Evolutionary conservation across 768 basidiomycete genomes (phyloP).

Genomic region (Clathrus columnatus): DNA sequence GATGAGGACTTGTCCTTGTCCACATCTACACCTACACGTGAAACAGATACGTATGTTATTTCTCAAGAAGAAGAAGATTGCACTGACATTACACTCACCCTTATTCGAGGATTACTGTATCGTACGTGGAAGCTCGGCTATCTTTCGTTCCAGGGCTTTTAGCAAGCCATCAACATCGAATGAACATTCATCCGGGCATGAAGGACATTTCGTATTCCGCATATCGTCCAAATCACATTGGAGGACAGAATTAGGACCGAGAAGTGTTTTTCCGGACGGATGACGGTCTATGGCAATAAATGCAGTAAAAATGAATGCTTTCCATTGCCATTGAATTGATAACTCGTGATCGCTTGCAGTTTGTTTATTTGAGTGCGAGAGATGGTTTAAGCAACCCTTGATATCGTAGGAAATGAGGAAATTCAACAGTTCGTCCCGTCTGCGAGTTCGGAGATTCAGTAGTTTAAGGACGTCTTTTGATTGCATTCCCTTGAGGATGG

Average conservation of each 20-base stretch:
- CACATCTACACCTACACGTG: too few species aligned
- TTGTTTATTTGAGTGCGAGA: not conserved
- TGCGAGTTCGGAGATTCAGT: constrained; percentile 42
- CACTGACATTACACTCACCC: not conserved
- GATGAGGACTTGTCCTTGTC: too few species aligned
- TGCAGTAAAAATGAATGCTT: constrained; percentile 6
- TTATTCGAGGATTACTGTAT: not conserved
- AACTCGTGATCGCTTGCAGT: constrained; percentile 5
- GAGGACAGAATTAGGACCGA: constrained; percentile 1
- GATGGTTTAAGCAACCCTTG: constrained; percentile 1
- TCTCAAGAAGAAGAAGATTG: not conserved
- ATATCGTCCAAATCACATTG: constrained; percentile 8
- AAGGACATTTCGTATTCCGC: constrained; percentile 3
- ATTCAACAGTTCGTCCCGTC: constrained; percentile 33
- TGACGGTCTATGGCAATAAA: constrained; percentile 8
- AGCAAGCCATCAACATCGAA: constrained; percentile 5
- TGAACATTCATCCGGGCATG: not conserved
- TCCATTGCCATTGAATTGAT: constrained; percentile 9
- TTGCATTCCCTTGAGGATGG: constrained; percentile 38
- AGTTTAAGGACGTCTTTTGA: constrained; percentile 46
- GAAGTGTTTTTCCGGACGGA: constrained; percentile 6
- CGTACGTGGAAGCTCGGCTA: constrained; percentile 1
- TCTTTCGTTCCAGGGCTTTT: not conserved
- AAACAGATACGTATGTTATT: not conserved
- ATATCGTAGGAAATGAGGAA: constrained; percentile 1